Evolutionary conservation across 1,284 basidiomycete genomes (phyloP).

Genomic region (Blastosporella zonata): DNA sequence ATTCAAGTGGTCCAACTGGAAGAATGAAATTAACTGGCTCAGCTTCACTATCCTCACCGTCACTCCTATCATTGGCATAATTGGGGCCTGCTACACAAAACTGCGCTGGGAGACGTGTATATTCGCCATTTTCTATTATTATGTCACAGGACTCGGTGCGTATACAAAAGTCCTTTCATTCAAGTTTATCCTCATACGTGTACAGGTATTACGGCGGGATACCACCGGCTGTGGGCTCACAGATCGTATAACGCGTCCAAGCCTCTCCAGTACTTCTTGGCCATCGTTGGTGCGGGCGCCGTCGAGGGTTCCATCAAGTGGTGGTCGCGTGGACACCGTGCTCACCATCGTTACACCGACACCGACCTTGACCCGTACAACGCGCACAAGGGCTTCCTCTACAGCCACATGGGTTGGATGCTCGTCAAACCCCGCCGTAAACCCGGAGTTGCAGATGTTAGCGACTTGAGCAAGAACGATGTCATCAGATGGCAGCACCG

Average conservation of each 20-base stretch:
- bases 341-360: conserved; percentile 94
- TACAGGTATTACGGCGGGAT: conserved; percentile 70
- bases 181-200: neutral
- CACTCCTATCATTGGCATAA: conserved; percentile 69
- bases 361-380: conserved; percentile 95
- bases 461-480: conserved; percentile 75
- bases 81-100: conserved; percentile 60
- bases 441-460: conserved; percentile 87
- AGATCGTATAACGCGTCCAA: conserved; percentile 86
- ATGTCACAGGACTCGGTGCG: conserved; percentile 77
- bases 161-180: neutral
- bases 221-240: conserved; percentile 93
- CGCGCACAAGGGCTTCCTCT: conserved; percentile 79
- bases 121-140: conserved; percentile 80
- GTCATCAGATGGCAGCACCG: conserved; percentile 88
- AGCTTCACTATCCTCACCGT: conserved; percentile 62
- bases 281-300: conserved; percentile 79
- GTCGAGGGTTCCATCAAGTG: conserved; percentile 91
- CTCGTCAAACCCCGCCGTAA: conserved; percentile 84
- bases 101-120: conserved; percentile 67
- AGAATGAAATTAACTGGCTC: conserved; percentile 75
- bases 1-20: conserved; percentile 65
- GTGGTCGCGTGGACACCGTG: conserved; percentile 94
- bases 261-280: conserved; percentile 77
- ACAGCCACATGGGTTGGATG: conserved; percentile 93